These are phyloP conservation scores for Penicillium sp. DNA, from an alignment of 2,329 filamentous ascomycete species.

Conservation along the genomic window DNA sequence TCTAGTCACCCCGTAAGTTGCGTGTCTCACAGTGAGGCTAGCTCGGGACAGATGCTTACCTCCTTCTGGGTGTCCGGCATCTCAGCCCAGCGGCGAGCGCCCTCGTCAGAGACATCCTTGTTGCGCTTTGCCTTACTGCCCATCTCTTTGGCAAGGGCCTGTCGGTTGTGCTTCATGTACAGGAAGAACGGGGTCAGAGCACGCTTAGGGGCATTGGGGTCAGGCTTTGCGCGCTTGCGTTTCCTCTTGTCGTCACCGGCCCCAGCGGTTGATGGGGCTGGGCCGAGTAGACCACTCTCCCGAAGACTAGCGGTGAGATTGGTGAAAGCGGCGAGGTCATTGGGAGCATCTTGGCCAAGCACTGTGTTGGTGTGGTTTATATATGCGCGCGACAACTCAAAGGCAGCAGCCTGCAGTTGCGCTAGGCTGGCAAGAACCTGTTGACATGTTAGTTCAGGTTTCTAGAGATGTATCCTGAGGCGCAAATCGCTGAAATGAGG, in stretches of 20 bases:
- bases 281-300: conserved; percentile 50
- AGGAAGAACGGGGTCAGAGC: conserved; percentile 94
- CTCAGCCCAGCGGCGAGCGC: conserved; percentile 81
- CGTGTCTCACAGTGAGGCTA: not conserved
- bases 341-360: conserved; percentile 64
- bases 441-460: conserved; percentile 13
- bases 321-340: conserved; percentile 56
- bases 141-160: conserved; percentile 79
- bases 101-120: conserved; percentile 85
- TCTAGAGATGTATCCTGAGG: conserved; percentile 8
- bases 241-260: conserved; percentile 72
- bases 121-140: conserved; percentile 78
- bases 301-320: conserved; percentile 49
- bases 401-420: conserved; percentile 78
- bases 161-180: conserved; percentile 86
- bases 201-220: conserved; percentile 93
- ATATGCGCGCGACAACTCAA: conserved; percentile 81
- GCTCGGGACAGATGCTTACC: conserved; percentile 46
- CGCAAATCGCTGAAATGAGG: conserved; percentile 9
- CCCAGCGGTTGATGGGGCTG: conserved; percentile 42
- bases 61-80: conserved; percentile 76
- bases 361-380: conserved; percentile 86
- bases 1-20: conserved; percentile 38
- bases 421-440: conserved; percentile 79
- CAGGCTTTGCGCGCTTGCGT: conserved; percentile 83